phyloP scores from a whole-genome alignment of 805 yeast genomes.

The Hagleromyces aurorensis region DNA sequence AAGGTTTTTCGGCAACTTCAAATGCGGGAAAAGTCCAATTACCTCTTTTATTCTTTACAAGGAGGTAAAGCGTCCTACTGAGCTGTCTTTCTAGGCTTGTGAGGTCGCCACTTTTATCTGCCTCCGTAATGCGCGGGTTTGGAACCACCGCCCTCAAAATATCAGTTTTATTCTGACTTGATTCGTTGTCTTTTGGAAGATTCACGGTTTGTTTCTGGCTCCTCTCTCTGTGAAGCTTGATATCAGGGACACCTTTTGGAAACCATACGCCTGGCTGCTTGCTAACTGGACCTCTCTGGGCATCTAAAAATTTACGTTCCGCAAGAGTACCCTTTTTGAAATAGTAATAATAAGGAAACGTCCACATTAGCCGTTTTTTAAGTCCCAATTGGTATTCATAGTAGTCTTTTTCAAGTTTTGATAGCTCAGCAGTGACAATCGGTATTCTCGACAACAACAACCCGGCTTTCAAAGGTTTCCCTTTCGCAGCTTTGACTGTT shows the following conservation, averaged over 20 bases:
- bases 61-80: constrained; percentile 69
- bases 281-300: constrained; percentile 67
- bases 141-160: constrained; percentile 62
- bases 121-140: constrained; percentile 66
- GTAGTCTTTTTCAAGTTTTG: constrained; percentile 65
- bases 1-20: constrained; percentile 39
- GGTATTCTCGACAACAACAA: constrained; percentile 75
- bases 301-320: constrained; percentile 68
- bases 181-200: constrained; percentile 58
- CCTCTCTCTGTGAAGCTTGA: constrained; percentile 84
- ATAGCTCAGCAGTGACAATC: constrained; percentile 68
- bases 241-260: constrained; percentile 77
- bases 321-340: constrained; percentile 85
- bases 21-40: constrained; percentile 83
- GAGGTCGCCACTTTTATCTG: constrained; percentile 57
- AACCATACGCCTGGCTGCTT: constrained; percentile 70
- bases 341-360: constrained; percentile 90
- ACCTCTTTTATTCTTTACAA: constrained; percentile 41
- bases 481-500: constrained; percentile 13
- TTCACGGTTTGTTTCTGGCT: constrained; percentile 67
- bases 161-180: constrained; percentile 41
- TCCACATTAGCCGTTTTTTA: constrained; percentile 91
- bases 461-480: constrained; percentile 36
- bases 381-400: constrained; percentile 79
- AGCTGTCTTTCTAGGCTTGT: constrained; percentile 71